Evolutionary conservation across 2,329 filamentous ascomycete genomes (phyloP).

Genomic region (Aspergillus luchuensis): DNA sequence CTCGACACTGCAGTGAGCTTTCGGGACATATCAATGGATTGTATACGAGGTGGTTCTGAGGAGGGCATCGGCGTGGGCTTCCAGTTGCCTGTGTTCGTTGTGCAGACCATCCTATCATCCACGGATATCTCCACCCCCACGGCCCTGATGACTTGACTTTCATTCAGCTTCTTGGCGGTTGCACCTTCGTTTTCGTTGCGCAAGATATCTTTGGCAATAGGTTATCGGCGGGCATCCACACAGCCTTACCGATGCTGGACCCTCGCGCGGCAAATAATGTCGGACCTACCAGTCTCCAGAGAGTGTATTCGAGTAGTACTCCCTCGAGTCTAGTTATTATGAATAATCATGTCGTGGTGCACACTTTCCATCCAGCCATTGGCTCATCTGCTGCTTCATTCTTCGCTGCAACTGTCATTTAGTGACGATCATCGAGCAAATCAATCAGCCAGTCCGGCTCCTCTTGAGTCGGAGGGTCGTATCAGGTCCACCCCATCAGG

Average conservation of each 20-base stretch:
- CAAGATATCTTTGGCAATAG: constrained; percentile 54
- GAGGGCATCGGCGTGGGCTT: constrained; percentile 7
- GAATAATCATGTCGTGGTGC: not conserved
- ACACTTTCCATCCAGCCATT: not conserved
- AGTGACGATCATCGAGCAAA: too few relatives aligned
- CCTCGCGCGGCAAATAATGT: not conserved
- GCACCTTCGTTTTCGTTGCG: constrained; percentile 53
- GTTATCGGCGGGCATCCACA: not conserved
- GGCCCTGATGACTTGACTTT: constrained; percentile 38
- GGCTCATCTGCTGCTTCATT: too few relatives aligned
- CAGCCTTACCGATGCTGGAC: not conserved
- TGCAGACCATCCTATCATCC: constrained; percentile 35
- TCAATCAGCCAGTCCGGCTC: too few relatives aligned
- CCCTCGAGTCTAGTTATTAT: not conserved
- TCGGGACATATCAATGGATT: not conserved
- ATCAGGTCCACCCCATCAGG: too few relatives aligned
- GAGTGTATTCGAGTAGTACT: not conserved
- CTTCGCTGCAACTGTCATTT: too few relatives aligned
- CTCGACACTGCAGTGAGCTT: too few relatives aligned
- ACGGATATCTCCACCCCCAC: constrained; percentile 37
- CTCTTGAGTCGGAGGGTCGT: too few relatives aligned
- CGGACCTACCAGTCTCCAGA: not conserved
- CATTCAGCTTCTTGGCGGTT: constrained; percentile 36
- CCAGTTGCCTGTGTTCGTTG: constrained; percentile 28
- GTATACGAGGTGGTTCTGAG: constrained; percentile 15